These are phyloP conservation scores for Rhizophora apiculata DNA, from an alignment of 345 rosid genomes.

Conservation along the genomic window DNA sequence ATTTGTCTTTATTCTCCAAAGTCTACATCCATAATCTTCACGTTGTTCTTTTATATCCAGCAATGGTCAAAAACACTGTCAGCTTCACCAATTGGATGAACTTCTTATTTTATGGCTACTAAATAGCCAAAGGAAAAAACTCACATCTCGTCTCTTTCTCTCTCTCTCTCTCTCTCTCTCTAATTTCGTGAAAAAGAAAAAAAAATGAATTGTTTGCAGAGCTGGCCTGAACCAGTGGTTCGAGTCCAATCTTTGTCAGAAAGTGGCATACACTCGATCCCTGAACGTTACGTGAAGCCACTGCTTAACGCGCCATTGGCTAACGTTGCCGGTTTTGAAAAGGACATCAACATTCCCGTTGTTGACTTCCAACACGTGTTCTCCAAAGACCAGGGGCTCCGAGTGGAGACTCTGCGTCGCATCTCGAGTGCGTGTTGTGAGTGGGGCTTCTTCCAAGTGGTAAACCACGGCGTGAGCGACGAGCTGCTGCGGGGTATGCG, in stretches of 20 bases:
- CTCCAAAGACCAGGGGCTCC: constrained; percentile 9
- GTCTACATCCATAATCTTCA: background rate
- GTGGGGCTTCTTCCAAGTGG: constrained; percentile 36
- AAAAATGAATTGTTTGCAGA: constrained; percentile 19
- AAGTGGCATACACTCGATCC: constrained; percentile 25
- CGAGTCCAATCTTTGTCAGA: constrained; percentile 27
- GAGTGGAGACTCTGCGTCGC: background rate
- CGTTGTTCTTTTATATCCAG: background rate
- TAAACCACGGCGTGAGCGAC: constrained; percentile 26
- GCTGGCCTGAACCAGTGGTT: constrained; percentile 33
- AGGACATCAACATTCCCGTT: constrained; percentile 21
- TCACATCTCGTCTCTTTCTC: background rate
- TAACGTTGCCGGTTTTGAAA: background rate
- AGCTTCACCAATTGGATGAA: background rate
- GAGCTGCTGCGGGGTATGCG: constrained; percentile 18
- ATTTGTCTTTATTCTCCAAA: too few species aligned
- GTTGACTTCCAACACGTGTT: constrained; percentile 18
- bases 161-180: background rate
- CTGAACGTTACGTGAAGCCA: constrained; percentile 26
- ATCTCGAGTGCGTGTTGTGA: constrained; percentile 18
- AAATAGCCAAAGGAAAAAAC: too few species aligned
- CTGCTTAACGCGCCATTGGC: constrained; percentile 10
- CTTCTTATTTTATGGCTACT: too few species aligned
- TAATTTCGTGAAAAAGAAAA: background rate
- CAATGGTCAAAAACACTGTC: background rate